These are phyloP conservation scores for Rhynchospora breviuscula DNA, from an alignment of 176 grass and related monocot species.

Conservation along the genomic window DNA sequence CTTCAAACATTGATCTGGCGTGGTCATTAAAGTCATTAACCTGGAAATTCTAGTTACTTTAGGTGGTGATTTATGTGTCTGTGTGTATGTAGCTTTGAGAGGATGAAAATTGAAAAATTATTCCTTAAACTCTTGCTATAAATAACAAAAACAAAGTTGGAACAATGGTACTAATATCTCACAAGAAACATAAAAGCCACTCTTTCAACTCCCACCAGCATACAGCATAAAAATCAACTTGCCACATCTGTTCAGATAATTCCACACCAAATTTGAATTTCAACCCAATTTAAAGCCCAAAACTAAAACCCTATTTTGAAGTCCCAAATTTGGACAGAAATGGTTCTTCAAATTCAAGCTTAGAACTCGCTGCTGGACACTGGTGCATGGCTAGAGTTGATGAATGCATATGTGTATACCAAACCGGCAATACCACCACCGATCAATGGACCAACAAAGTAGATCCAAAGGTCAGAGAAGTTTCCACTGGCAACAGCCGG, in stretches of 20 bases:
- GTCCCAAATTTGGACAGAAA: neutral
- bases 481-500: constrained; percentile 29
- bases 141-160: neutral
- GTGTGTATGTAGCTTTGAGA: neutral
- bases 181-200: constrained; percentile 5
- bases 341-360: neutral
- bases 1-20: neutral
- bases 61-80: neutral
- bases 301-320: neutral
- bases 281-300: neutral
- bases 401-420: constrained; percentile 29
- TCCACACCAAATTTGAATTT: constrained; percentile 10
- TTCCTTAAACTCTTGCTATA: neutral
- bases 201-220: neutral
- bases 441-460: constrained; percentile 30
- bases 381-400: constrained; percentile 19
- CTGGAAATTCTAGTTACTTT: neutral
- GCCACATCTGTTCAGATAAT: neutral
- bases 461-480: constrained; percentile 31
- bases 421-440: constrained; percentile 28
- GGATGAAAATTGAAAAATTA: neutral
- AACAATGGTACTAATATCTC: neutral
- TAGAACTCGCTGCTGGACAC: constrained; percentile 21
- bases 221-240: neutral
- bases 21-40: neutral